These are phyloP conservation scores for Podila epigama DNA, from an alignment of 192 early-diverging fungal species.

Conservation along the genomic window DNA sequence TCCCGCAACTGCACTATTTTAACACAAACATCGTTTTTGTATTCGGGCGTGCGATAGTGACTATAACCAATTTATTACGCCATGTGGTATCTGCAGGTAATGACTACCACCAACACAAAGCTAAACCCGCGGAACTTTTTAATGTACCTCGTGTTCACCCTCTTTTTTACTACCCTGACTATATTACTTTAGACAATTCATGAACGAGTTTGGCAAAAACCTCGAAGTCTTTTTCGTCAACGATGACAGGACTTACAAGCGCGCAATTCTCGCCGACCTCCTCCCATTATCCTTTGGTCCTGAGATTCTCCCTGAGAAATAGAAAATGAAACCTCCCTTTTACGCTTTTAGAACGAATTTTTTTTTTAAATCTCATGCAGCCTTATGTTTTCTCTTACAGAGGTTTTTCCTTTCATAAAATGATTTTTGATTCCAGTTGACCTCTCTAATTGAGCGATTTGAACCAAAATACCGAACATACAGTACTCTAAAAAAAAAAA, in stretches of 20 bases:
- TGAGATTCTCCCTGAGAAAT: constrained; percentile 33
- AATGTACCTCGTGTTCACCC: background rate
- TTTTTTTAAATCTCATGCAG: background rate
- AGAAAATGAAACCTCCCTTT: background rate
- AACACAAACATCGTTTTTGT: too few species aligned
- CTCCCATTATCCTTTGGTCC: constrained; percentile 47
- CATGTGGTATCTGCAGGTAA: constrained; percentile 50
- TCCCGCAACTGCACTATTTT: background rate
- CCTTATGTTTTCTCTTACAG: background rate
- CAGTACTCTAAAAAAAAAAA: background rate
- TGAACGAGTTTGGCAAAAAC: constrained; percentile 51
- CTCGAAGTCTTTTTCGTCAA: constrained; percentile 48
- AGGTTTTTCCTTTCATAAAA: too few species aligned
- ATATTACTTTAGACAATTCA: constrained; percentile 40
- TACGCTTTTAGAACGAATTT: background rate
- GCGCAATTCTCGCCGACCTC: constrained; percentile 33
- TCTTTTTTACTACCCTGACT: background rate
- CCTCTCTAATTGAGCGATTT: too few species aligned
- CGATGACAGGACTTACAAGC: constrained; percentile 47
- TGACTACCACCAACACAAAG: background rate
- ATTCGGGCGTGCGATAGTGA: too few species aligned
- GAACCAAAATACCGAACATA: too few species aligned
- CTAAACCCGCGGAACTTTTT: background rate
- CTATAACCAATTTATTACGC: constrained; percentile 38
- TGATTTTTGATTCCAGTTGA: too few species aligned